A percentile compares a stretch with the other conserved stretches of the same genome.
Conservation (phyloP, 1,139 yeast genomes). For the Barnettozyma hawaiiensis region DNA sequence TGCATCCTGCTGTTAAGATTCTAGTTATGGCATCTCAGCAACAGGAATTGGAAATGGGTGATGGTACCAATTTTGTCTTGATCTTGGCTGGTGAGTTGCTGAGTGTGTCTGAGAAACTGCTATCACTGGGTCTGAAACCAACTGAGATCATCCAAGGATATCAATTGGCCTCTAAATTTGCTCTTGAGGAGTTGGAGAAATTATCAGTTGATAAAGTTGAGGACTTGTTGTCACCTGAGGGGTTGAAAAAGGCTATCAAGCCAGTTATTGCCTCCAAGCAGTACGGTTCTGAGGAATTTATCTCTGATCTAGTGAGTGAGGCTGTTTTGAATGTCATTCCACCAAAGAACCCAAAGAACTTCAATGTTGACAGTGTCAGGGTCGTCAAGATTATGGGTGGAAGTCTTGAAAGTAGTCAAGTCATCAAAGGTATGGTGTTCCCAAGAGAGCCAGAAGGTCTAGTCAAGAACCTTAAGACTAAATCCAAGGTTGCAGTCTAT, state of each 20-base stretch:
- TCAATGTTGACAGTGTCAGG: conserved; percentile 89
- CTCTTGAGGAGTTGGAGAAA: conserved; percentile 60
- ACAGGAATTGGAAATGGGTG: conserved; percentile 90
- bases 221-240: conserved; percentile 47
- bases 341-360: conserved; percentile 37
- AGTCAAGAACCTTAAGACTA: conserved; percentile 53
- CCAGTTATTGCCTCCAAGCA: conserved; percentile 94
- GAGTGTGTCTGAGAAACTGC: conserved; percentile 74
- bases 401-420: conserved; percentile 65
- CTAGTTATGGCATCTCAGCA: conserved; percentile 96
- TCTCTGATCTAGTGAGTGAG: conserved; percentile 77
- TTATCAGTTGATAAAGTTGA: conserved; percentile 60
- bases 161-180: conserved; percentile 73
- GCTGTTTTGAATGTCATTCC: conserved; percentile 83
- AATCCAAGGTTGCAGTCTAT: conserved; percentile 84
- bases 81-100: conserved; percentile 88
- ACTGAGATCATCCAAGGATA: conserved; percentile 89
- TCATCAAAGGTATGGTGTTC: conserved; percentile 96
- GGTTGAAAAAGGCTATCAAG: conserved; percentile 68
- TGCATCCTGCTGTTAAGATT: conserved; percentile 95
- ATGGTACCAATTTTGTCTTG: conserved; percentile 65
- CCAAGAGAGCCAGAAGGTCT: conserved; percentile 95
- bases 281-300: conserved; percentile 76
- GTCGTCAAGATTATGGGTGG: conserved; percentile 97
- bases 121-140: conserved; percentile 82